phyloP scores from a whole-genome alignment of 2,329 filamentous ascomycete genomes.

The Trichoderma brevicompactum region DNA sequence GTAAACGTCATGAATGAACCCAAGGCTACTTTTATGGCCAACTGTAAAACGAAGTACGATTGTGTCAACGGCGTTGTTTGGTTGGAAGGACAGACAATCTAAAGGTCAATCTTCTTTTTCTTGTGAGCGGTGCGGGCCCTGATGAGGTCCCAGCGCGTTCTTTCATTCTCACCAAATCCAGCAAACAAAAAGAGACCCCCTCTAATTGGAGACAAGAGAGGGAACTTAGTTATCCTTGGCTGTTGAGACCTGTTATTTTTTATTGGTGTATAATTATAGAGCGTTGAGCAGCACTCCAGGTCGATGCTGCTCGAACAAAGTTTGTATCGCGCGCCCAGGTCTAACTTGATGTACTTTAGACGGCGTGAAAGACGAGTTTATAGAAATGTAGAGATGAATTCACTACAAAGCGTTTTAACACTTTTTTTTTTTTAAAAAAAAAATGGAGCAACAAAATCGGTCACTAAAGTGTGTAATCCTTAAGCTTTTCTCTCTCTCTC shows the following conservation, averaged over 20 bases:
- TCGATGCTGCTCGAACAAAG: slow-evolving; percentile 39
- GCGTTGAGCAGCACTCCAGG: slow-evolving; percentile 45
- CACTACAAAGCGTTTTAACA: slow-evolving; percentile 34
- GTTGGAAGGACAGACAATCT: slow-evolving; percentile 41
- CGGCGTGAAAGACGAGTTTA: slow-evolving; percentile 42
- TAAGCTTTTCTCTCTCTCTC: not conserved
- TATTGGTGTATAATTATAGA: slow-evolving; percentile 45
- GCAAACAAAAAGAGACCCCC: slow-evolving; percentile 9
- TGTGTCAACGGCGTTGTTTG: slow-evolving; percentile 33
- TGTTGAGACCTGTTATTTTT: slow-evolving; percentile 34
- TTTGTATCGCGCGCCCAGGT: slow-evolving; percentile 45
- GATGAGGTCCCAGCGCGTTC: slow-evolving; percentile 35
- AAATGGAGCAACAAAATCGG: not conserved
- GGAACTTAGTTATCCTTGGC: slow-evolving; percentile 36
- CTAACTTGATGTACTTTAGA: slow-evolving; percentile 50
- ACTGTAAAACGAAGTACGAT: slow-evolving; percentile 26
- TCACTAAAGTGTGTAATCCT: not conserved
- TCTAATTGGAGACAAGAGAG: slow-evolving; percentile 40
- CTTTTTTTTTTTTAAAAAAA: not conserved
- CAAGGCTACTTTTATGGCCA: slow-evolving; percentile 4
- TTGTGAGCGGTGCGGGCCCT: slow-evolving; percentile 33
- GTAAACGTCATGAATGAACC: slow-evolving; percentile 23
- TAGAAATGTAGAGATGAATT: slow-evolving; percentile 49
- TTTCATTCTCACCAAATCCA: slow-evolving; percentile 35
- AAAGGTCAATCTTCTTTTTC: slow-evolving; percentile 33